These are phyloP conservation scores for Rutstroemia sydowiana DNA, from an alignment of 2,329 filamentous ascomycete species.

Conservation along the genomic window DNA sequence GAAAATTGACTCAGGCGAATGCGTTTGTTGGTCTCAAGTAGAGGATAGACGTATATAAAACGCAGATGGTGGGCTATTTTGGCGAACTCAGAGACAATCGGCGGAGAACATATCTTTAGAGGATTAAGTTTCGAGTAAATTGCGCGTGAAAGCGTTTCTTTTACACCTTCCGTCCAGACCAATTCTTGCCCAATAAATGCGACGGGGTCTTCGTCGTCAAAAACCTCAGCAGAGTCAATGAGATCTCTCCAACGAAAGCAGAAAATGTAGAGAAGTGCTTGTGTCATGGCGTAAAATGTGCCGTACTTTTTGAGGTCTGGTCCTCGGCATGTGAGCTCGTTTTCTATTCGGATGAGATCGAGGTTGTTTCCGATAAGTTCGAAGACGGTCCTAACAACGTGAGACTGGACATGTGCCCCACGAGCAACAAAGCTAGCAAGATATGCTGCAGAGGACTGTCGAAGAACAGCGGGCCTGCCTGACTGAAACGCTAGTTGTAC, in stretches of 20 bases:
- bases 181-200: slow-evolving; percentile 64
- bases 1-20: slow-evolving; percentile 69
- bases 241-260: slow-evolving; percentile 97
- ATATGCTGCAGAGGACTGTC: slow-evolving; percentile 84
- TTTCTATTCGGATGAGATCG: slow-evolving; percentile 62
- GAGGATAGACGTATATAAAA: slow-evolving; percentile 81
- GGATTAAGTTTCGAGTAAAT: slow-evolving; percentile 89
- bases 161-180: slow-evolving; percentile 67
- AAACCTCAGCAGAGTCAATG: slow-evolving; percentile 49
- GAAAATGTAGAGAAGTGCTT: slow-evolving; percentile 68
- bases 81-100: slow-evolving; percentile 87
- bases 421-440: slow-evolving; percentile 90
- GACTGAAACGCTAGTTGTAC: slow-evolving; percentile 62
- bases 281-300: slow-evolving; percentile 62
- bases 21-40: slow-evolving; percentile 88
- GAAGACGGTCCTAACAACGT: slow-evolving; percentile 77
- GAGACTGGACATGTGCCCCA: slow-evolving; percentile 70
- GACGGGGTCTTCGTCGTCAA: slow-evolving; percentile 54
- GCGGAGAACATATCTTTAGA: slow-evolving; percentile 85
- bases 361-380: slow-evolving; percentile 71
- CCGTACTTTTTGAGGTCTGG: slow-evolving; percentile 68
- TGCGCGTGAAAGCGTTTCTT: slow-evolving; percentile 65
- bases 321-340: slow-evolving; percentile 68
- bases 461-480: slow-evolving; percentile 58
- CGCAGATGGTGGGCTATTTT: slow-evolving; percentile 77